A percentile compares a stretch with the other conserved stretches of the same genome.
These are phyloP conservation scores for Ogataea nonfermentans DNA, from an alignment of 805 yeast species.

Conservation along the genomic window DNA sequence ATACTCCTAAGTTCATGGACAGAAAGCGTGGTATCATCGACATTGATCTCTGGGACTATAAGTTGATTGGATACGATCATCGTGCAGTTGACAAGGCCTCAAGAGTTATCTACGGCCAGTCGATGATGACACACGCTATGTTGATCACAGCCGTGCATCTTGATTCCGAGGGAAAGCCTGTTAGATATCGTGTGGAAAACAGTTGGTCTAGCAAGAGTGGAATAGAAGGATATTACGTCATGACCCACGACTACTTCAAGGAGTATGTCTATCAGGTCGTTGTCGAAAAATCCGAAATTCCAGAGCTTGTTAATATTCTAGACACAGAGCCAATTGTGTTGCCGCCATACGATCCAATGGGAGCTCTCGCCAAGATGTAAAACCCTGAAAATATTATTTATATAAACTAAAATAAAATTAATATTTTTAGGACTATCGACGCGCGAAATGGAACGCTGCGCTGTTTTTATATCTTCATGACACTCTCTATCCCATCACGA, in stretches of 20 bases:
- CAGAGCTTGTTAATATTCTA: constrained; percentile 38
- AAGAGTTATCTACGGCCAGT: constrained; percentile 65
- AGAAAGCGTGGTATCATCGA: constrained; percentile 70
- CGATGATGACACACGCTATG: constrained; percentile 91
- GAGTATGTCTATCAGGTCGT: constrained; percentile 75
- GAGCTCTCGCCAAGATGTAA: constrained; percentile 54
- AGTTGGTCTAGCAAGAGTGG: constrained; percentile 76
- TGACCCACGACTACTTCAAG: constrained; percentile 73
- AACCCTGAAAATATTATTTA: neutral
- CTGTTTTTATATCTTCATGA: constrained; percentile 10
- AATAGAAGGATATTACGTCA: constrained; percentile 62
- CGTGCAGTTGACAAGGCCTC: constrained; percentile 57
- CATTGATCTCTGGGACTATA: constrained; percentile 63
- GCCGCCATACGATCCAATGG: constrained; percentile 81
- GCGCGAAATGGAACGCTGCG: constrained; percentile 3
- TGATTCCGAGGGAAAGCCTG: constrained; percentile 58
- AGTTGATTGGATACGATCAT: constrained; percentile 49
- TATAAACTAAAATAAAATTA: neutral
- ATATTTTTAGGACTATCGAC: neutral
- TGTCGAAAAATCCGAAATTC: constrained; percentile 50
- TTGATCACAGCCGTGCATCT: constrained; percentile 77
- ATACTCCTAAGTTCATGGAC: constrained; percentile 77
- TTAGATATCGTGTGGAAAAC: constrained; percentile 72
- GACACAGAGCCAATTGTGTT: constrained; percentile 50
- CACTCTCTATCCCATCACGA: constrained; percentile 28